phyloP scores from a whole-genome alignment of 2,329 filamentous ascomycete species.

The Xylaria sp. region DNA sequence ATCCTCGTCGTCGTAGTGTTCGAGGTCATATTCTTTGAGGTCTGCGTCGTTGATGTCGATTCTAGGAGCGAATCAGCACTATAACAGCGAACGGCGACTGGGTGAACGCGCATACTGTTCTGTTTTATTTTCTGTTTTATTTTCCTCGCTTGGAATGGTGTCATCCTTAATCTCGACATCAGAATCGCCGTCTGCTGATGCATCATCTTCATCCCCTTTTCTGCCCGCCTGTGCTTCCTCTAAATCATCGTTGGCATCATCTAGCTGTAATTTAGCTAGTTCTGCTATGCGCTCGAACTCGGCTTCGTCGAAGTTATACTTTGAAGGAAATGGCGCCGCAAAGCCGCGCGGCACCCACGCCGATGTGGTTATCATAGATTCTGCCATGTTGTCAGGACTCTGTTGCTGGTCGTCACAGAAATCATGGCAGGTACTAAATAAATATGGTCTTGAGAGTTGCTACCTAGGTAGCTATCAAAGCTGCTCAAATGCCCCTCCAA shows the following conservation, averaged over 20 bases:
- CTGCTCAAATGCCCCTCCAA: constrained; percentile 42
- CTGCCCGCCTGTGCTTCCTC: constrained; percentile 72
- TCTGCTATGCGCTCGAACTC: constrained; percentile 81
- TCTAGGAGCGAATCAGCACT: constrained; percentile 50
- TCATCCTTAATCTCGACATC: constrained; percentile 16
- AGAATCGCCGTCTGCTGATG: background rate
- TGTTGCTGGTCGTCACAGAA: background rate
- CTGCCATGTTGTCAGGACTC: constrained; percentile 53
- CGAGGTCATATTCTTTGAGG: constrained; percentile 94
- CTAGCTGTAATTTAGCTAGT: constrained; percentile 81
- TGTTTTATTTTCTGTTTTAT: constrained; percentile 37
- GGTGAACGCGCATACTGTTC: constrained; percentile 41
- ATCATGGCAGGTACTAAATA: background rate
- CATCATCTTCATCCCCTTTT: constrained; percentile 28
- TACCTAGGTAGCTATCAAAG: constrained; percentile 17
- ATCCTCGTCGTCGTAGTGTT: constrained; percentile 91
- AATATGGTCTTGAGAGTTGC: background rate
- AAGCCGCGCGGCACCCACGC: constrained; percentile 82
- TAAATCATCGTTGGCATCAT: constrained; percentile 90
- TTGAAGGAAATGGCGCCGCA: constrained; percentile 78
- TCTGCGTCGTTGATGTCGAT: constrained; percentile 78
- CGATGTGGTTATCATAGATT: constrained; percentile 80
- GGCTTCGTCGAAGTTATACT: constrained; percentile 79
- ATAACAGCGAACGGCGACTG: background rate
- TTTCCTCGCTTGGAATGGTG: constrained; percentile 22